These are phyloP conservation scores for Aleurites moluccanus DNA, from an alignment of 441 rosid genomes.

Conservation along the genomic window DNA sequence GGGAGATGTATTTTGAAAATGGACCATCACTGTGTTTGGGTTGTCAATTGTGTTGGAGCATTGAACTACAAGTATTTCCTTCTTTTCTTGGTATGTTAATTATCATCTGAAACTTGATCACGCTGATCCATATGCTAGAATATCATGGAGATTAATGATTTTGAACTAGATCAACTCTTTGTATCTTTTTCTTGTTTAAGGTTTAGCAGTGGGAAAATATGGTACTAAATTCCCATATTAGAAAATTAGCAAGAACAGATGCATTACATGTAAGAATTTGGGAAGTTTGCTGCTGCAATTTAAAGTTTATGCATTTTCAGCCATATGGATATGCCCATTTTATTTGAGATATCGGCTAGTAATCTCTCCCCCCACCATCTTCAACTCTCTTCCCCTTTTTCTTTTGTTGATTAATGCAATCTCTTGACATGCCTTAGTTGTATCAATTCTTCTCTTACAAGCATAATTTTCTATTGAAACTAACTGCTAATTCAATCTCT, in stretches of 20 bases:
- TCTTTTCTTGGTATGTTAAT: conserved; percentile 76
- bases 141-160: background rate
- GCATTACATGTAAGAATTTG: too few relatives aligned
- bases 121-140: background rate
- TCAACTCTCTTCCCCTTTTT: background rate
- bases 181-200: background rate
- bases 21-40: conserved; percentile 99
- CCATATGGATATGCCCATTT: too few relatives aligned
- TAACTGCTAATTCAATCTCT: background rate
- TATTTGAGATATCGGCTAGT: too few relatives aligned
- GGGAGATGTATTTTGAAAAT: conserved; percentile 83
- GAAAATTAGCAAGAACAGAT: too few relatives aligned
- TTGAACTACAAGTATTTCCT: conserved; percentile 87
- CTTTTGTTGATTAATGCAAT: background rate
- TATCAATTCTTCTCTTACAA: background rate
- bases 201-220: background rate
- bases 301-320: too few relatives aligned
- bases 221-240: too few relatives aligned
- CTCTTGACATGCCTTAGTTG: background rate
- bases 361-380: too few relatives aligned
- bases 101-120: background rate
- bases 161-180: background rate
- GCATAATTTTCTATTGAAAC: background rate
- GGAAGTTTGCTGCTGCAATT: too few relatives aligned
- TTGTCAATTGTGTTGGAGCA: conserved; percentile 93